Evolutionary conservation across 305 asterid genomes (phyloP).

Genomic region (Caryopteris hybrid): DNA sequence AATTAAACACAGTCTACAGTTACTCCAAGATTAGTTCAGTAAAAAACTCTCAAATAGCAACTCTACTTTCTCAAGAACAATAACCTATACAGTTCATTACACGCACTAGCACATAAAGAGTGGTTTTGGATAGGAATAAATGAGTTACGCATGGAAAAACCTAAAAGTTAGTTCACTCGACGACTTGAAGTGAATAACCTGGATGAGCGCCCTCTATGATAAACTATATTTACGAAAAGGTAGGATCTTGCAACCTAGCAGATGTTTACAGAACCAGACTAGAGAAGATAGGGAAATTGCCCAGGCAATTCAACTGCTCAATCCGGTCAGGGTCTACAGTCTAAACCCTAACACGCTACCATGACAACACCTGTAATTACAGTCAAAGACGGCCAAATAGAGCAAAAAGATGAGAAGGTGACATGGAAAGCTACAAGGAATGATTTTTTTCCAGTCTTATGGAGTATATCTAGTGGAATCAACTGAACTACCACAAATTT

Average conservation of each 20-base stretch:
- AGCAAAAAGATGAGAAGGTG: not conserved
- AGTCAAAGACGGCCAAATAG: not conserved
- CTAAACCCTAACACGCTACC: not conserved
- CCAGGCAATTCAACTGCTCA: not conserved
- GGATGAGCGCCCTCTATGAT: not conserved
- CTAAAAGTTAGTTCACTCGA: not conserved
- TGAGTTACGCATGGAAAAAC: not conserved
- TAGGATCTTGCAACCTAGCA: not conserved
- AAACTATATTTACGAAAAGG: not conserved
- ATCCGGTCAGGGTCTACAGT: not conserved
- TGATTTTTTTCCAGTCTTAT: not conserved
- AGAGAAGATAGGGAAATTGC: not conserved
- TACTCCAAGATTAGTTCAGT: slow-evolving; percentile 4
- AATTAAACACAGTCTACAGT: not conserved
- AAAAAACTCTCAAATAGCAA: not conserved
- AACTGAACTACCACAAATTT: not conserved
- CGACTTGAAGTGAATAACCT: not conserved
- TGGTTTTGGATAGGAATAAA: not conserved
- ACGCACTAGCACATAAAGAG: not conserved
- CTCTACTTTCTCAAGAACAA: slow-evolving; percentile 5
- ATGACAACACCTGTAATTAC: not conserved
- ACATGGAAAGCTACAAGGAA: not conserved
- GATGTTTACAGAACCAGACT: not conserved
- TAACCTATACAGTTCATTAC: not conserved
- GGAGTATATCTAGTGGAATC: not conserved